A percentile compares a stretch with the other conserved stretches of the same genome.
These are phyloP conservation scores for Alternaria novae-zelandiae DNA, from an alignment of 2,329 filamentous ascomycete species.

Conservation along the genomic window DNA sequence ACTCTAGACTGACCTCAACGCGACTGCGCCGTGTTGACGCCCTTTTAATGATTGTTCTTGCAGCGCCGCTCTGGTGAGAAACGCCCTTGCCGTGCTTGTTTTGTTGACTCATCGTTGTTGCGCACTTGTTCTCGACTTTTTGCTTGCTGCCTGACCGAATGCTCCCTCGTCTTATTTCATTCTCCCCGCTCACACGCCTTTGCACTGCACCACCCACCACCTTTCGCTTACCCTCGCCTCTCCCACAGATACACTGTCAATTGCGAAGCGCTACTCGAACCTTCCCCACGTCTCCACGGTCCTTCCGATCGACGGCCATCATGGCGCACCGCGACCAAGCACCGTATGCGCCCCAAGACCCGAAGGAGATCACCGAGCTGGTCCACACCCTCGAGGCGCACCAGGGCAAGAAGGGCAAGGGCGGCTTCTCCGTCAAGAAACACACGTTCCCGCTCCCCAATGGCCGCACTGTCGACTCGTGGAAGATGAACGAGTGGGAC, in stretches of 20 bases:
- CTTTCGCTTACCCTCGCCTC: constrained; percentile 19
- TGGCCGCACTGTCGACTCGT: constrained; percentile 79
- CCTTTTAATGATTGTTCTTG: constrained; percentile 7
- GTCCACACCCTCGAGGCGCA: constrained; percentile 69
- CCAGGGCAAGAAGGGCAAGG: constrained; percentile 51
- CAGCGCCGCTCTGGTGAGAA: constrained; percentile 1
- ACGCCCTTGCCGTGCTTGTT: constrained; percentile 21
- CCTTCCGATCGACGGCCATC: constrained; percentile 20
- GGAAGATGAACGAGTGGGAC: constrained; percentile 93
- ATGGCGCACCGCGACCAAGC: constrained; percentile 62
- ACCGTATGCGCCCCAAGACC: constrained; percentile 74
- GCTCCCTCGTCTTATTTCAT: constrained; percentile 17
- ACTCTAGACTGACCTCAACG: constrained; percentile 9
- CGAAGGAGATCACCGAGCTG: constrained; percentile 69
- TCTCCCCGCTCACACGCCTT: constrained; percentile 21
- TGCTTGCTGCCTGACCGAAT: constrained; percentile 25
- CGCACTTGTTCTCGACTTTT: background rate
- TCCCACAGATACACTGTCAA: constrained; percentile 15
- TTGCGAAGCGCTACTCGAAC: background rate
- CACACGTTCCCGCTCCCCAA: constrained; percentile 74
- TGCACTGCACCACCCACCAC: constrained; percentile 8
- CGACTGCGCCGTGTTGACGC: constrained; percentile 9
- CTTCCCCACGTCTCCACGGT: background rate
- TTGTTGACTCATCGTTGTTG: constrained; percentile 17
- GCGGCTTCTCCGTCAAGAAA: constrained; percentile 77